Evolutionary conservation across 345 rosid genomes (phyloP), one percentile per base, ranked within the genome.

Genomic region (Gossypium turneri): DNA sequence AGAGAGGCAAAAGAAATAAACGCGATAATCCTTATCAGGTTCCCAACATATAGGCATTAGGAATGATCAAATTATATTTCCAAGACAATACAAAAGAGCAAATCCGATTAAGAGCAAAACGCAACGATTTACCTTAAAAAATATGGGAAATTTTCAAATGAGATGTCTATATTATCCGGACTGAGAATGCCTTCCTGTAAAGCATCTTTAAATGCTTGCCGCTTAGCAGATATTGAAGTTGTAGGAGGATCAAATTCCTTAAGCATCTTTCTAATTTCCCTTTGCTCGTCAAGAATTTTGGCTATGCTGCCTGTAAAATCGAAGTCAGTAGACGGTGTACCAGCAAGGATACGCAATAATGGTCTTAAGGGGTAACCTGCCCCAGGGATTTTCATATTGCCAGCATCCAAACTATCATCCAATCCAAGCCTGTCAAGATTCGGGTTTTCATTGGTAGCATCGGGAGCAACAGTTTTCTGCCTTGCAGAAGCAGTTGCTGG

Each of bases 71-170:
- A 25, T 25, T 9, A 50, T 68, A 51, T 51, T 68, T 27, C 3
- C 59, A 7, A 29, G 22, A 59, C 0, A 24, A 59, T 17, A 73
- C 12, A 29, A 8, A 65, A 53, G 74, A 34, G 34, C 10, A 12
- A 60, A 16, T 9, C 22, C 20, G 12, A 47, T 24, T 52, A 62
- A 51, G 60, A 56, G 8, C 15, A 73, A 12, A 48, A 61, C 45
- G 38, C 63, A 63, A 12, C 7, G 45, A 53, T 59, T 77, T 82
- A 91, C 99, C 99, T 93, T 72, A 95, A 74, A 73, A 79, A 95
- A 73, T 95, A 95, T 20, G 99, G 98, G 77, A 95, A 93, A 70
- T 76, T 82, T 64, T 90, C 92, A 59, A 93, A 88, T 66, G 99
- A 86, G 79, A 91, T 85, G 9, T 91, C 98, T 73, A 93, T 84